Evolutionary conservation across 768 basidiomycete genomes (phyloP).

Genomic region (Mycena indigotica): DNA sequence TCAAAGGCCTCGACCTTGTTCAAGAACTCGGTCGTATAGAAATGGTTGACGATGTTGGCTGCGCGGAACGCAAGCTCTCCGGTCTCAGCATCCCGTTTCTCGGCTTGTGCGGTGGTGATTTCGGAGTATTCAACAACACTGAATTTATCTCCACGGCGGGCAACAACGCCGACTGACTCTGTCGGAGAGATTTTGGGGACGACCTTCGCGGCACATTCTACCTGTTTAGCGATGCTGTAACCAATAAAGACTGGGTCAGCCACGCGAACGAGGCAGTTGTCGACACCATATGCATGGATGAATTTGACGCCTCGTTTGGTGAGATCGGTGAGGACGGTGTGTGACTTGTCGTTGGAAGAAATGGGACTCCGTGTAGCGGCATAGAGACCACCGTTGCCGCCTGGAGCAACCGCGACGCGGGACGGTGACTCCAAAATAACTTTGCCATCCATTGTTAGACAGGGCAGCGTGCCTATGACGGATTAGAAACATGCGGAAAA

Average conservation of each 20-base stretch:
- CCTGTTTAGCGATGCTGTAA: slow-evolving; percentile 84
- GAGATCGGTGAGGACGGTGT: slow-evolving; percentile 85
- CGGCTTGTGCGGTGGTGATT: slow-evolving; percentile 85
- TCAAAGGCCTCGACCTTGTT: slow-evolving; percentile 80
- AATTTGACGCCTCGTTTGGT: slow-evolving; percentile 75
- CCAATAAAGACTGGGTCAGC: slow-evolving; percentile 98
- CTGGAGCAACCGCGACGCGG: slow-evolving; percentile 90
- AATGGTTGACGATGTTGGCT: slow-evolving; percentile 97
- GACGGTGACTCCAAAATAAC: slow-evolving; percentile 81
- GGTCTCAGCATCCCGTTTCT: slow-evolving; percentile 63
- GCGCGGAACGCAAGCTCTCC: slow-evolving; percentile 90
- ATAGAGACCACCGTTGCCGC: slow-evolving; percentile 97
- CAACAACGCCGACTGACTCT: slow-evolving; percentile 96
- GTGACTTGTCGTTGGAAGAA: slow-evolving; percentile 55
- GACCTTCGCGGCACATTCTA: slow-evolving; percentile 94
- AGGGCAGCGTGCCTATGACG: slow-evolving; percentile 85
- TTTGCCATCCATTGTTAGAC: slow-evolving; percentile 92
- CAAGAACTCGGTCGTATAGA: slow-evolving; percentile 89
- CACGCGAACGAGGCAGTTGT: slow-evolving; percentile 97
- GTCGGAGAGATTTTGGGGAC: slow-evolving; percentile 85
- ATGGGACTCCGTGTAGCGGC: slow-evolving; percentile 86
- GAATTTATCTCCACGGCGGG: slow-evolving; percentile 77
- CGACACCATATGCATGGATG: slow-evolving; percentile 95
- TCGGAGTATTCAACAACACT: slow-evolving; percentile 98
- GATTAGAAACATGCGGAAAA: slow-evolving; percentile 13